Base-by-base conservation (phyloP, 1,284 basidiomycete genomes). In the Tremellales sp. region DNA sequence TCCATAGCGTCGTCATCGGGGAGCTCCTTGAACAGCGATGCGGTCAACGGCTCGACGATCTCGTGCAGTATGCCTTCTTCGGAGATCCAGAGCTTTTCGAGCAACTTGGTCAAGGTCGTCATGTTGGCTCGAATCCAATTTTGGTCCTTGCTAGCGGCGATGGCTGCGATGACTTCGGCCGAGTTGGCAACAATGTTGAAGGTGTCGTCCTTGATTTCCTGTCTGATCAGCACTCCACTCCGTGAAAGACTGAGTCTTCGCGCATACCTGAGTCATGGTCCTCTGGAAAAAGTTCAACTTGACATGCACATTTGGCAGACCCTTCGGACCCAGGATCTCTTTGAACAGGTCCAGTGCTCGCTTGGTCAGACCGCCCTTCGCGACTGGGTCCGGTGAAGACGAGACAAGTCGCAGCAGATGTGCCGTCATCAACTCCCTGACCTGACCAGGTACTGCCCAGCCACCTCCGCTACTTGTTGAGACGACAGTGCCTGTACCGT, bases 271-370 rank as follows among this genome's bases (percentile, higher is more conserved):
- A 58, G 87, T 85, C 43, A 97, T 80, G 1, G 86, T 80, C 40
- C 88, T 81, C 49, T 85, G 82, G 75, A 97, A 96, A 73, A 86
- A 96, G 46, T 85, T 83, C 40, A 97, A 76, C 60, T 97, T 96
- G 55, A 97, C 85, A 10, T 87, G 87, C 13, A 97, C 90, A 64
- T 94, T 91, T n/a, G 81, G 84, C 87, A 96, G 91, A 15, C 90
- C 90, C 45, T 81, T 82, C 0, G 86, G 83, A 2, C 85, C 83
- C 23, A 93, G 81, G 60, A 97, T 84, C 58, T 83, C 79, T 64
- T 87, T 84, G 52, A 99, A 79, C n/a, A 96, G 77, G 4, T 80
- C 76, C 45, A 97, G 78, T 0, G 90, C 89, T 53, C 89, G 83
- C 37, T 85, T 81, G 37, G 89, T 80, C 17, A 93, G 78, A 19